These are phyloP conservation scores for Tulasnella sp. DNA, from an alignment of 768 basidiomycete species.

Conservation along the genomic window DNA sequence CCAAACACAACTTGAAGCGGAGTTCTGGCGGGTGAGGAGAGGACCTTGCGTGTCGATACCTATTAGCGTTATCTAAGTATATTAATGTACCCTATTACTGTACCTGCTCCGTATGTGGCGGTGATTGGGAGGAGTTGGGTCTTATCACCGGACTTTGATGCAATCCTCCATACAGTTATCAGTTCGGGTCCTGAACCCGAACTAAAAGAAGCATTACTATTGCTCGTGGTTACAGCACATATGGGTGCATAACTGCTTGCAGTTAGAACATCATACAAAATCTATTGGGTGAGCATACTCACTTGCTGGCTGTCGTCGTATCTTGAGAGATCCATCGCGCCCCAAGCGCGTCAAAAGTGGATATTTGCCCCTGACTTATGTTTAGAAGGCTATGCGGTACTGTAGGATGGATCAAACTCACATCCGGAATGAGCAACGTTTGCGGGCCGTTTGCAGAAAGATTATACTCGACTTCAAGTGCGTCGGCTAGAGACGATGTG, in stretches of 20 bases:
- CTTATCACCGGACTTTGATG: no score
- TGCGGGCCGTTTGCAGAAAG: not conserved
- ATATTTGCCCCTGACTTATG: not conserved
- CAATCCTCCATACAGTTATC: not conserved
- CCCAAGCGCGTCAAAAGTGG: not conserved
- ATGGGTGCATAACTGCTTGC: not conserved
- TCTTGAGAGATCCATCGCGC: not conserved
- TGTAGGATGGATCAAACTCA: not conserved
- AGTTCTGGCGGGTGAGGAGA: no score
- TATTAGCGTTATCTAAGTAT: no score
- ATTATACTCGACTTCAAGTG: not conserved
- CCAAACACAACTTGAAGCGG: no score
- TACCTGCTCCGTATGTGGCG: no score
- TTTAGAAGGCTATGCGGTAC: not conserved
- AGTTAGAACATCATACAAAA: no score
- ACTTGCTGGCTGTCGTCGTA: not conserved
- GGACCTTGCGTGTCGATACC: no score
- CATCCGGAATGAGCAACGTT: not conserved
- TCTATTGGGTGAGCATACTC: no score
- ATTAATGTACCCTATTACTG: no score
- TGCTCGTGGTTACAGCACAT: not conserved
- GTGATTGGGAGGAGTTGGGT: no score
- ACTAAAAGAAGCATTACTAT: not conserved
- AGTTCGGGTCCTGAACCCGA: not conserved
- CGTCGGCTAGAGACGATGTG: not conserved